phyloP scores from a whole-genome alignment of 2,329 filamentous ascomycete genomes.

The Talaromyces sp. region DNA sequence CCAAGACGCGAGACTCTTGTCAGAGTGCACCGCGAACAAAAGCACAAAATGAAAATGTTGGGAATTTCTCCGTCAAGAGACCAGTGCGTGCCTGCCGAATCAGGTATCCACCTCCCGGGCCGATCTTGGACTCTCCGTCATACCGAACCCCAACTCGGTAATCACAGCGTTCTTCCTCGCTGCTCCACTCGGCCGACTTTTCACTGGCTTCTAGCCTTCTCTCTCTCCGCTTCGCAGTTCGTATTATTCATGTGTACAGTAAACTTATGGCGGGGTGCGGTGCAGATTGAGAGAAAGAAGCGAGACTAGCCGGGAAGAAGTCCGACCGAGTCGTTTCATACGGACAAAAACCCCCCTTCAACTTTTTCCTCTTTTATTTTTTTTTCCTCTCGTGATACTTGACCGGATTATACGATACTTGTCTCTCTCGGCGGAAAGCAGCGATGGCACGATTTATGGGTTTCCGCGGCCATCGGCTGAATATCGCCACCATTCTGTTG shows the following conservation, averaged over 20 bases:
- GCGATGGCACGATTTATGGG: slow-evolving; percentile 23
- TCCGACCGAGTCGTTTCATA: background rate
- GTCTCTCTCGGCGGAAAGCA: background rate
- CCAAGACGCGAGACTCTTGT: background rate
- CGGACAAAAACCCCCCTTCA: too few relatives aligned
- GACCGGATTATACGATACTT: background rate
- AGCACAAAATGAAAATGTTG: background rate
- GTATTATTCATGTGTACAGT: slow-evolving; percentile 1
- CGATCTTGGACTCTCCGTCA: background rate
- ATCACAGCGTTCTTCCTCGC: background rate
- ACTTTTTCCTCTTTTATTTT: too few relatives aligned
- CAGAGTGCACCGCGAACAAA: background rate
- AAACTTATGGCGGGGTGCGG: background rate
- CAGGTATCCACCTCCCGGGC: background rate
- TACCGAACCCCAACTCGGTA: background rate
- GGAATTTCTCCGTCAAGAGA: background rate
- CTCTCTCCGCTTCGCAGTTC: background rate
- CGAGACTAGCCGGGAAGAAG: background rate
- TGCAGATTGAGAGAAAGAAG: background rate
- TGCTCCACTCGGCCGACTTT: background rate
- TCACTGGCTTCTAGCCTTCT: background rate
- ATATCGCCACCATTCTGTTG: slow-evolving; percentile 24
- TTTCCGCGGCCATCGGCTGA: slow-evolving; percentile 23
- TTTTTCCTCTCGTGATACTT: background rate
- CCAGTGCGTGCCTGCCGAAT: background rate